Conservation (phyloP, 495 filamentous ascomycete genomes). For the Trichoderma orchidacearum region DNA sequence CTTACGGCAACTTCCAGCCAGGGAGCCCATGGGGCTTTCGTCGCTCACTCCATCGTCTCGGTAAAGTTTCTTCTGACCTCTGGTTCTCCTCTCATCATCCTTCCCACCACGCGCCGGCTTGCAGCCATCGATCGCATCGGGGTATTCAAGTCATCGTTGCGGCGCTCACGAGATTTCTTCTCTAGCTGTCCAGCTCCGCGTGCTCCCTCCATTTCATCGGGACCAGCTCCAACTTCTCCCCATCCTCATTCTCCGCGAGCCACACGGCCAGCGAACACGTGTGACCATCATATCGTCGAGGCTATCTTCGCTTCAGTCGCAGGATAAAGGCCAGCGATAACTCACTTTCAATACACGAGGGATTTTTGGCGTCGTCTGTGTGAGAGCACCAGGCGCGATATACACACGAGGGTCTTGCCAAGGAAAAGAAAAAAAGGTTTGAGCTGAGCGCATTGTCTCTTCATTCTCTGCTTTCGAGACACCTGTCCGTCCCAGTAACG, state of each 20-base stretch:
- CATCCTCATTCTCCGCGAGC: neutral
- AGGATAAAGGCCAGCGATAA: neutral
- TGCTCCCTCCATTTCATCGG: neutral
- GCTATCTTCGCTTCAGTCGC: neutral
- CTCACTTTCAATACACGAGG: neutral
- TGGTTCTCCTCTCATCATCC: conserved; percentile 2
- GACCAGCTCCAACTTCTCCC: neutral
- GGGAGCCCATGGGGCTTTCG: neutral
- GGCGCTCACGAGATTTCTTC: neutral
- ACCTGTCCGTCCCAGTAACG: conserved; percentile 4
- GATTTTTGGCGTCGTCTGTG: neutral
- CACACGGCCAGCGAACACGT: neutral
- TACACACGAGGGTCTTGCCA: neutral
- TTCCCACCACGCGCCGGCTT: neutral
- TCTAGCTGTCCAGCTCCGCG: neutral
- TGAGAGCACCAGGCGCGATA: neutral
- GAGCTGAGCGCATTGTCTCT: conserved; percentile 2
- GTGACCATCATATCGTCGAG: neutral
- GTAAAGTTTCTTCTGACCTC: conserved; percentile 7
- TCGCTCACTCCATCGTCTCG: neutral
- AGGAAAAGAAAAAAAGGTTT: neutral
- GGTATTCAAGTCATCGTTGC: conserved; percentile 1
- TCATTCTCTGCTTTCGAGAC: conserved; percentile 3
- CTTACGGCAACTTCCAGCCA: neutral
- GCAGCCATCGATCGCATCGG: conserved; percentile 8